Base-by-base conservation (phyloP, 306 rosid genomes). In the Rubus idaeus region DNA sequence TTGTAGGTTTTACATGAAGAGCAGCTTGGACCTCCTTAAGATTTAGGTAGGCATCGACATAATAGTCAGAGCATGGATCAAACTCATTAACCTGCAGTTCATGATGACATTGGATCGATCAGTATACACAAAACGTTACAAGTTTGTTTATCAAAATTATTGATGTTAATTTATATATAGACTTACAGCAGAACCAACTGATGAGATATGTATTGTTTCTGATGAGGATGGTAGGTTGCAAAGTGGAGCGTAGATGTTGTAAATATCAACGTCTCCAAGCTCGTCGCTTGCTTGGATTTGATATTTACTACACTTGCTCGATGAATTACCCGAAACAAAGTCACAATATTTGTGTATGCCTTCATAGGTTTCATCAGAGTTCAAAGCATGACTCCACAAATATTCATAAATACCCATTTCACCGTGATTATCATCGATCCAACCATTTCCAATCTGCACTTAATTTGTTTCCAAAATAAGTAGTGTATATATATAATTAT, bases 341-440 rank as follows among this genome's bases (percentile, higher is more conserved):
- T 81, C 75, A 42, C 93, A 89, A 61, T 61, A 30, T 30, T 30
- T 61, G n/a, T 71, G 71, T 74, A 89, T 81, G 79, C 83, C 86
- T 40, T 68, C 62, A 61, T 79, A 68, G 8, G 89, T 86, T 75
- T 87, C 82, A 21, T 87, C 90, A 17, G 90, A 87, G 86, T 35
- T 87, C 53, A 87, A 46, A 75, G 78, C 90, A 75, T 85, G 89
- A 13, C 80, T 61, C 90, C 93, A 84, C n/a, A 71, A 79, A 75
- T 83, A 89, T 4, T 87, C 90, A 75, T 74, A 86, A 70, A 72
- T 77, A 40, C 93, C 93, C 77, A 76, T 63, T 41, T 23, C 0
- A 45, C 90, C 76, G 8, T 74, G 53, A 41, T 23, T 58, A 39
- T 89, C 90, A 83, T 89, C 93, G 73, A 89, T 81, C 93, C 93